Base-by-base conservation (phyloP, 2,329 filamentous ascomycete genomes). In the Penicillium oxalicum region DNA sequence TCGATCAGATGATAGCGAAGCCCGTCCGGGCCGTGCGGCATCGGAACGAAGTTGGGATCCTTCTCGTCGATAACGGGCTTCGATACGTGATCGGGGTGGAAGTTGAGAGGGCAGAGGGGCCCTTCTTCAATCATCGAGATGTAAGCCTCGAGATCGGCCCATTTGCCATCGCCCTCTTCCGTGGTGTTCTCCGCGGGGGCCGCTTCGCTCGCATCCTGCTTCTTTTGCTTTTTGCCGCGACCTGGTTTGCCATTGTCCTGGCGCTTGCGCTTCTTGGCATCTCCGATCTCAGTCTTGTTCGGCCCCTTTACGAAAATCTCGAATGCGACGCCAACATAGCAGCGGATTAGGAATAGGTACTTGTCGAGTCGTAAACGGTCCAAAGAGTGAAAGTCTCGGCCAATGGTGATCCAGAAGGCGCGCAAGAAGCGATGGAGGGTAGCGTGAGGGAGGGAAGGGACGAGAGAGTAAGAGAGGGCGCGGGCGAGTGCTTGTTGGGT, bases 351-450 rank as follows among this genome's bases (percentile, higher is more conserved):
- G 58, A 91, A 78, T 48, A 98, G 74, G 64, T 94, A 97, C 75
- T 98, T 98, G 71, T 98, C 90, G 75, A 97, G 84, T 37, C 88
- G 81, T 56, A 87, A 71, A 7, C 86, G 82, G 65, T 90, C 87
- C 52, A 90, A 83, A 39, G 76, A 73, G 27, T 80, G 80, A 81
- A 85, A 90, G 69, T 88, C 82, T 40, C 78, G 70, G 40, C 79
- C 75, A 67, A 90, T 78, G 7, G 84, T 86, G 56, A 80, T 77
- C 84, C 84, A 89, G 71, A 88, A 89, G 27, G 76, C 84, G 50
- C 74, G 74, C 52, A 87, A 73, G 62, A 77, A 77, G 2, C 70
- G 69, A 40, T 73, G 66, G 5, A 71, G 58, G 12, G 68, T 70
- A 34, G 69, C 48, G 71, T 64, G 63, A 35, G 80, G 78, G 27